Percentiles rank a stretch among this genome's conserved stretches.
phyloP scores from a whole-genome alignment of 768 basidiomycete genomes.

The Nidularia pulvinata region DNA sequence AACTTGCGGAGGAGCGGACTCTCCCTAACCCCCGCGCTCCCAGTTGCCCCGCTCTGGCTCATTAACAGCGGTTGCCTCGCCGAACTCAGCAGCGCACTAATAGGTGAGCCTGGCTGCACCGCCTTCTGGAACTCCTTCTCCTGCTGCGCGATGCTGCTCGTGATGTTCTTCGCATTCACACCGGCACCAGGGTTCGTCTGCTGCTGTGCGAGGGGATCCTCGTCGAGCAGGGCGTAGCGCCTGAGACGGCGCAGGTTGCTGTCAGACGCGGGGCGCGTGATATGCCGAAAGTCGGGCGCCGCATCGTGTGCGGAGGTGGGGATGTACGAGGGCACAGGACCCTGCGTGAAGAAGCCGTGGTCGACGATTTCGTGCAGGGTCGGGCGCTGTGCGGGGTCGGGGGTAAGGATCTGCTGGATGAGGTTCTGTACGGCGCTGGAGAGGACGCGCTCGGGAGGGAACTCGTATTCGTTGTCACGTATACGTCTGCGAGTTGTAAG shows the following conservation, averaged over 20 bases:
- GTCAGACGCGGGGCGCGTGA: constrained; percentile 58
- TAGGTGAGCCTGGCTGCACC: constrained; percentile 93
- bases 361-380: constrained; percentile 83
- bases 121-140: constrained; percentile 98
- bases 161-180: constrained; percentile 37
- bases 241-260: constrained; percentile 72
- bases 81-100: constrained; percentile 87
- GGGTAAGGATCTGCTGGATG: constrained; percentile 83
- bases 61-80: constrained; percentile 88
- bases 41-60: constrained; percentile 35
- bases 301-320: constrained; percentile 77
- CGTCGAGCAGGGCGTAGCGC: constrained; percentile 61
- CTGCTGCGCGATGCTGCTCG: constrained; percentile 73
- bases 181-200: background rate
- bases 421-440: constrained; percentile 75
- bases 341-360: constrained; percentile 82
- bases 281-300: constrained; percentile 74
- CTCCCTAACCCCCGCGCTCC: constrained; percentile 8
- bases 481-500: constrained; percentile 62
- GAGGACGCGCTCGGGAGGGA: constrained; percentile 76
- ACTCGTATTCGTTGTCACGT: constrained; percentile 91
- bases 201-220: constrained; percentile 41
- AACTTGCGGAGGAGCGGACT: constrained; percentile 24
- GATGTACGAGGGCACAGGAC: constrained; percentile 80
- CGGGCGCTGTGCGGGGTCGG: constrained; percentile 81